Conservation (phyloP, 305 asterid genomes). For the Andrographis paniculata region DNA sequence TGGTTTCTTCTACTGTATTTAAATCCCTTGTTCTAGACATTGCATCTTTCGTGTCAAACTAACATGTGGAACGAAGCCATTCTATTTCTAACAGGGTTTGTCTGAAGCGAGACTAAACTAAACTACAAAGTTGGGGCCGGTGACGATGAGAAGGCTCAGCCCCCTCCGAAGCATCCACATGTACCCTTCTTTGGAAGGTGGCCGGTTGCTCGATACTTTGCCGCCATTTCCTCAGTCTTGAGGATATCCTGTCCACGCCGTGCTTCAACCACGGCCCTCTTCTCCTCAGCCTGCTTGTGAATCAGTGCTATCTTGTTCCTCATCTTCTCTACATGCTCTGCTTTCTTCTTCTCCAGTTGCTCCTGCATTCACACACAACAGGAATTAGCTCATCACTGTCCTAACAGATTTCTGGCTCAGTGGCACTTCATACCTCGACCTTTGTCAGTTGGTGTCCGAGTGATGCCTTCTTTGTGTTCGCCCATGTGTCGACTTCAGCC, state of each 20-base stretch:
- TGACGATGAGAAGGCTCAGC: not conserved
- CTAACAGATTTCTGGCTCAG: too few species aligned
- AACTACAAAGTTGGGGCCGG: too few species aligned
- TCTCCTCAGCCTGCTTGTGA: constrained; percentile 82
- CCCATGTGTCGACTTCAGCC: constrained; percentile 71
- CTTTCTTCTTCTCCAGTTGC: constrained; percentile 65
- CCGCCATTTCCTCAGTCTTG: constrained; percentile 67
- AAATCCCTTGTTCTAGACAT: too few species aligned
- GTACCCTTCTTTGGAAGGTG: constrained; percentile 49
- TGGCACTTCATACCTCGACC: constrained; percentile 54
- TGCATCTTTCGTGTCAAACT: too few species aligned
- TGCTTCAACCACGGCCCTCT: constrained; percentile 54
- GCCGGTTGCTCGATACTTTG: constrained; percentile 63
- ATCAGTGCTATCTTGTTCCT: constrained; percentile 54
- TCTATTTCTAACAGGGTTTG: too few species aligned
- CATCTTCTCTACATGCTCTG: constrained; percentile 58
- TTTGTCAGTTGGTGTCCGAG: constrained; percentile 60
- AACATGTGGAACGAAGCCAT: too few species aligned
- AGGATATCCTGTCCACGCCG: constrained; percentile 57
- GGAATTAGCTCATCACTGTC: too few species aligned
- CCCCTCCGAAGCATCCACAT: constrained; percentile 20
- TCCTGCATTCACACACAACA: constrained; percentile 32
- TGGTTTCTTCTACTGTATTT: too few species aligned
- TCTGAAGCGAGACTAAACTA: too few species aligned
- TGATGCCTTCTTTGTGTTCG: constrained; percentile 66